Evolutionary conservation across 2,329 filamentous ascomycete species (phyloP), one percentile per base, ranked within the genome.

Genomic region (Endocalyx cinctus): DNA sequence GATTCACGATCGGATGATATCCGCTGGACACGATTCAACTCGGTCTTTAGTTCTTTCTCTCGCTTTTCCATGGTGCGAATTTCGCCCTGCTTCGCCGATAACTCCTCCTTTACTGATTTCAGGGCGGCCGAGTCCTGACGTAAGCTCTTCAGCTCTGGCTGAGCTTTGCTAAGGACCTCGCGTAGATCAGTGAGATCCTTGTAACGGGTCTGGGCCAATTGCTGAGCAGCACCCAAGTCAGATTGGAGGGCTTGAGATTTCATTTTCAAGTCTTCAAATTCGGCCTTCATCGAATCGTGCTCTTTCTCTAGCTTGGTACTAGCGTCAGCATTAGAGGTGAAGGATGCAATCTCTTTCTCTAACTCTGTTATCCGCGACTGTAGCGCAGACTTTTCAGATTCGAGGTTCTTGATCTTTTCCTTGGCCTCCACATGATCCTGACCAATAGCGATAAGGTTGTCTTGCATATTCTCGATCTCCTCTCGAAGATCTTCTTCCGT

Each of bases 351-450:
- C 54, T 92, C 80, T 44, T 77, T 77, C 57, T 95, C 86, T 4
- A 90, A 64, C 20, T 78, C 74, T 10, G 69, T 56, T 36, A 94
- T 79, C 2, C 67, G 76, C 31, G 76, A 66, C 51, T 83, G 69
- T 14, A 94, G 62, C 1, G 72, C 69, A 10, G 65, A 57, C 62
- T 84, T 92, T 58, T 89, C 84, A 3, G 68, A 68, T 42, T 80
- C 70, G 1, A 94, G 70, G 34, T 76, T 69, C 62, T 94, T 82
- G 45, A 79, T 77, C 55, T 75, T 80, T 46, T 92, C 80, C 59
- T 88, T 90, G 11, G 84, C 82, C 46, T 86, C 81, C 10, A 94
- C 87, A 49, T 90, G 83, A 39, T 94, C 86, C 47, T 88, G 78
- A 8, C 88, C 88, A 41, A 94, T 79, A 30, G 78, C 71, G 27